Conservation (phyloP, 225 moss, liverwort and hornwort genomes). For the Rhytidiadelphus loreus region DNA sequence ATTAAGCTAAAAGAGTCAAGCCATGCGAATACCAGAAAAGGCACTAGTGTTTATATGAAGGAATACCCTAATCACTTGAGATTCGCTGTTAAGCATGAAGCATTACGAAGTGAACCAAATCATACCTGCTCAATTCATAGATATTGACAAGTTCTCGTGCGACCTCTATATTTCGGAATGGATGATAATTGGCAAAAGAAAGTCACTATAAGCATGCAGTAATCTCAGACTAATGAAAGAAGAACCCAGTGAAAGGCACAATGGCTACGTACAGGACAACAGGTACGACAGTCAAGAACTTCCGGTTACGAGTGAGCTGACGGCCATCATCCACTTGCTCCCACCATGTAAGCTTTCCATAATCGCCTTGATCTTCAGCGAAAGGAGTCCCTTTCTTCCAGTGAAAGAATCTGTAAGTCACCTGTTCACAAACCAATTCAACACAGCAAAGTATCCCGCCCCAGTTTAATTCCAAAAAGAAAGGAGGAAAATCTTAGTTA, state of each 20-base stretch:
- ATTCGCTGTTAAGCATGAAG: background rate
- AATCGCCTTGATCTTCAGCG: conserved; percentile 97
- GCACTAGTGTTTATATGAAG: background rate
- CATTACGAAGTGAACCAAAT: background rate
- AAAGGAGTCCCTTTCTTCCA: conserved; percentile 99
- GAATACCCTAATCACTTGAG: background rate
- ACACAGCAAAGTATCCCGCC: background rate
- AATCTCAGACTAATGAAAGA: background rate
- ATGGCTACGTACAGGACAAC: conserved; percentile 69
- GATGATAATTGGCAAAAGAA: background rate
- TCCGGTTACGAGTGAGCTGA: conserved; percentile 97
- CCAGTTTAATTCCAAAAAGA: background rate
- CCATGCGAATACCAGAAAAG: background rate
- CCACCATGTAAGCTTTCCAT: conserved; percentile 97
- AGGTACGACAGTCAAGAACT: conserved; percentile 95
- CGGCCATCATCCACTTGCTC: conserved; percentile 98
- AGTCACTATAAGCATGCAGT: background rate
- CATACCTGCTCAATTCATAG: background rate
- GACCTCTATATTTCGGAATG: background rate
- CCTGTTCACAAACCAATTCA: conserved; percentile 32
- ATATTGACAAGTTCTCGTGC: background rate
- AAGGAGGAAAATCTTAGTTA: background rate
- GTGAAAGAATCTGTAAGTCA: conserved; percentile 93
- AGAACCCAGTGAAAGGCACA: background rate
- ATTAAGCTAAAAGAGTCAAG: background rate